Base-by-base conservation (phyloP, 192 early-diverging fungal species). In the Backusella parvicylindrica region DNA sequence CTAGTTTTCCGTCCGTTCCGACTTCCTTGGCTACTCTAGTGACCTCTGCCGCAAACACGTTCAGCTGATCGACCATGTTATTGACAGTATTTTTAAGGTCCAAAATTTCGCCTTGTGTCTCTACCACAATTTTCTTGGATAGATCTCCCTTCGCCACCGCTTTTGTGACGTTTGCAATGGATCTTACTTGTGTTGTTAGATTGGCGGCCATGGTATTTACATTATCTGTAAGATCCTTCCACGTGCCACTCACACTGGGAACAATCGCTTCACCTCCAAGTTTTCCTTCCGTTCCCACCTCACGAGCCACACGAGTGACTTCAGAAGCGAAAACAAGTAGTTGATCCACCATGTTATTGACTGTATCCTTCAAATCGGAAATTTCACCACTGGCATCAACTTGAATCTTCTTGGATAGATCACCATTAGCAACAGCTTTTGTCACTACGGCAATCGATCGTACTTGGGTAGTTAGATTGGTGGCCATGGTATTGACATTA, bases 341-440 rank as follows among this genome's bases (percentile, higher is more conserved):
- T 79, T 47, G 90, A 75, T 77, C 89, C 83, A 93, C 91, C 92
- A 95, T 95, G 60, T 90, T 84, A 77, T 95, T 92, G 73, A 94
- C 91, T 82, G 88, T 88, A 65, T 85, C 87, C 80, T 92, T 91
- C 71, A 88, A 65, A 84, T 88, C 91, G n/a, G 64, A 40, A 21
- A 92, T 92, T 72, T 92, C 91, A 43, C 91, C 91, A 75, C 84
- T 82, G 0, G 88, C 88, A 53, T 89, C 86, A 15, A 91, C 78
- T 49, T 87, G 89, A 73, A 92, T 91, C 74, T 88, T 81, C n/a
- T 81, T 77, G 18, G 85, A 86, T 60, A 86, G 85, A 73, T 90
- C 87, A 18, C 87, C 88, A 13, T 78, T 82, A 6, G 88, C 82
- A 11, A 87, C 89, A 1, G 89, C 89, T 31, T 86, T 84, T 5